Percentiles rank a stretch among this genome's conserved stretches.
These are phyloP conservation scores for Aspergillus affinis DNA, from an alignment of 495 filamentous ascomycete genomes.

Conservation along the genomic window DNA sequence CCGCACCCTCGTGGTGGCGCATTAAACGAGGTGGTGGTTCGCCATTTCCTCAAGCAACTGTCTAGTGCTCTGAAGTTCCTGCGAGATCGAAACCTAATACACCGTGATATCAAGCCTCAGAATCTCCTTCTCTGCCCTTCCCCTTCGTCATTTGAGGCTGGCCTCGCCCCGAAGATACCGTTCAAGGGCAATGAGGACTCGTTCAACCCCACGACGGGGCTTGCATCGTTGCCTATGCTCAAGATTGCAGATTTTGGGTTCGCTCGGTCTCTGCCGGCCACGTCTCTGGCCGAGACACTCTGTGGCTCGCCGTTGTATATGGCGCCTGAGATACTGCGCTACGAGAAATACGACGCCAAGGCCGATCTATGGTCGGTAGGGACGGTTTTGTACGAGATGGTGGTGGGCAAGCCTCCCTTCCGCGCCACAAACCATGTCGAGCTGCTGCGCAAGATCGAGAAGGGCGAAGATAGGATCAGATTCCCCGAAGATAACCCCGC, in stretches of 20 bases:
- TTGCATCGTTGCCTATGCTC: conserved; percentile 88
- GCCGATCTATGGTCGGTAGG: conserved; percentile 98
- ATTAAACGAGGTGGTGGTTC: conserved; percentile 87
- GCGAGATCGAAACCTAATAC: conserved; percentile 79
- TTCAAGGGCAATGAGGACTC: conserved; percentile 70
- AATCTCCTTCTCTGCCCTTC: conserved; percentile 91
- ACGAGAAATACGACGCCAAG: conserved; percentile 96
- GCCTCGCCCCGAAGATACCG: conserved; percentile 50
- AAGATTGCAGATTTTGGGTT: conserved; percentile 99
- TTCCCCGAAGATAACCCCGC: conserved; percentile 73
- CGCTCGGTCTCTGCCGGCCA: conserved; percentile 82
- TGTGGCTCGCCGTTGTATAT: conserved; percentile 99
- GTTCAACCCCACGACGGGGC: conserved; percentile 73
- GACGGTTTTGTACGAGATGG: conserved; percentile 93
- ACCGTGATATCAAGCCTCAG: conserved; percentile 97
- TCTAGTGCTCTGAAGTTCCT: conserved; percentile 90
- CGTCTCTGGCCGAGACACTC: conserved; percentile 89
- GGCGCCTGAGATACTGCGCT: conserved; percentile 96
- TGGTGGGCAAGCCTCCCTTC: conserved; percentile 86
- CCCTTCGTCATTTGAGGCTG: conserved; percentile 57
- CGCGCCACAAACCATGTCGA: conserved; percentile 93
- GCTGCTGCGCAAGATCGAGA: conserved; percentile 86
- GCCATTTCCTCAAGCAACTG: conserved; percentile 95
- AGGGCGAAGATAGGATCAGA: conserved; percentile 74
- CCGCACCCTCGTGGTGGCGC: conserved; percentile 77